Base-by-base conservation (phyloP, 441 rosid species). In the Euphorbia celastroides region DNA sequence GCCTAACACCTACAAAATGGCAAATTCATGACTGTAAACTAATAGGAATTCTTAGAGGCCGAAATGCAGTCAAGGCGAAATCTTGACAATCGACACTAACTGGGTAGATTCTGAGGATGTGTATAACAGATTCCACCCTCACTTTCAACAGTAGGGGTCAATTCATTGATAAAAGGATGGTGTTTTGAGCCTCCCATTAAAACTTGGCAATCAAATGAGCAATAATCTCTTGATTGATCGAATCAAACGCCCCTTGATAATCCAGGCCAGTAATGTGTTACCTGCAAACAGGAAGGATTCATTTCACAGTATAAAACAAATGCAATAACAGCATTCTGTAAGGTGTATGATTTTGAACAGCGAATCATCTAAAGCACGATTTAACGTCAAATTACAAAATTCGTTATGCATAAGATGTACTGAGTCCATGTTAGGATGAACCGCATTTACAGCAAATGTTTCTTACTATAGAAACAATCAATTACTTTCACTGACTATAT, bases 71-170 rank as follows among this genome's bases (percentile, higher is more conserved):
- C 20, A 71, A 65, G 44, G 26, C 51, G 56, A 59, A 70, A 28
- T 13, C 28, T 62, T 42, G 60, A 68, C 19, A 56, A 25, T 62
- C 38, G 60, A 68, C 19, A 56, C 65, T 50, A 67, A 90, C 98
- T 96, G 72, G 99, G 99, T 69, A 94, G 80, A 68, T 91, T 85
- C 79, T 80, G 82, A 70, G 99, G 99, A 85, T 94, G 99, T 0
- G 99, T 83, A 76, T 94, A 90, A 71, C 99, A 93, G 77, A 93
- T 93, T 56, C 99, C 97, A 75, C 84, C 96, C 72, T 89, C 96
- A 68, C 86, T 83, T 34, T 82, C 68, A 25, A 93, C 85, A 30
- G 92, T 91, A 25, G 86, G 96, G 55, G 91, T 82, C 78, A 94
- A 94, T 79, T 89, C 99, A 16, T 84, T 70, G 16, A 86, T 87